Conservation (phyloP, 2,329 filamentous ascomycete species). For the Colletotrichum liaoningense region DNA sequence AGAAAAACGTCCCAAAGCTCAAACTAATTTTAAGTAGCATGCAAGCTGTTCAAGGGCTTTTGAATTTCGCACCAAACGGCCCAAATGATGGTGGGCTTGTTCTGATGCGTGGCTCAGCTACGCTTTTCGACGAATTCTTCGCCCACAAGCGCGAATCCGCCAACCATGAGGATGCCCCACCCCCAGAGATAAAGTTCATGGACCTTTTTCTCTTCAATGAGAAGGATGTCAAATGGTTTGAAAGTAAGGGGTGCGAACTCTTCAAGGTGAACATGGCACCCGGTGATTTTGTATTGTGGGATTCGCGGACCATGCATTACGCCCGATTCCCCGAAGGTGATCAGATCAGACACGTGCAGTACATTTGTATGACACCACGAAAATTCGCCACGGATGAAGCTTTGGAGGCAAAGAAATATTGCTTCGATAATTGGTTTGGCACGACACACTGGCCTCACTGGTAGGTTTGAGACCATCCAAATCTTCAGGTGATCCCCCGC, state of each 20-base stretch:
- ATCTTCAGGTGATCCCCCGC: background rate
- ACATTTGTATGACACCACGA: conserved; percentile 50
- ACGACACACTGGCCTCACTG: conserved; percentile 48
- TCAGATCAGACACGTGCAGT: conserved; percentile 49
- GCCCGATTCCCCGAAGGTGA: conserved; percentile 46
- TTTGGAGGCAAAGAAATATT: conserved; percentile 34
- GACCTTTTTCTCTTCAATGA: conserved; percentile 56
- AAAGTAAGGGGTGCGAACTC: conserved; percentile 35
- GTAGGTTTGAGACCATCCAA: conserved; percentile 1
- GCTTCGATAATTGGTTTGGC: conserved; percentile 41
- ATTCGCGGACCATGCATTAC: conserved; percentile 40
- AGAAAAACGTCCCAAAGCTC: fast-evolving
- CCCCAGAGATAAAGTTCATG: conserved; percentile 46
- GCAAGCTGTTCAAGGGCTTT: conserved; percentile 53
- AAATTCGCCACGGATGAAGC: conserved; percentile 46
- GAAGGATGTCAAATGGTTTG: conserved; percentile 45
- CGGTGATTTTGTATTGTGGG: conserved; percentile 49
- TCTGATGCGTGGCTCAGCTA: conserved; percentile 54
- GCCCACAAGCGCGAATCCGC: conserved; percentile 44
- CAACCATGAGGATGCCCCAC: conserved; percentile 44
- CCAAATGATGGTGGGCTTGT: conserved; percentile 59
- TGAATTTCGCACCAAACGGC: conserved; percentile 57
- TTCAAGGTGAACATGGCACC: conserved; percentile 38
- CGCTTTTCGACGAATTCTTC: conserved; percentile 58
- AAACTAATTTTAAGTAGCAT: conserved; percentile 34